Base-by-base conservation (phyloP, 2,329 filamentous ascomycete species). In the Neofusicoccum parvum region DNA sequence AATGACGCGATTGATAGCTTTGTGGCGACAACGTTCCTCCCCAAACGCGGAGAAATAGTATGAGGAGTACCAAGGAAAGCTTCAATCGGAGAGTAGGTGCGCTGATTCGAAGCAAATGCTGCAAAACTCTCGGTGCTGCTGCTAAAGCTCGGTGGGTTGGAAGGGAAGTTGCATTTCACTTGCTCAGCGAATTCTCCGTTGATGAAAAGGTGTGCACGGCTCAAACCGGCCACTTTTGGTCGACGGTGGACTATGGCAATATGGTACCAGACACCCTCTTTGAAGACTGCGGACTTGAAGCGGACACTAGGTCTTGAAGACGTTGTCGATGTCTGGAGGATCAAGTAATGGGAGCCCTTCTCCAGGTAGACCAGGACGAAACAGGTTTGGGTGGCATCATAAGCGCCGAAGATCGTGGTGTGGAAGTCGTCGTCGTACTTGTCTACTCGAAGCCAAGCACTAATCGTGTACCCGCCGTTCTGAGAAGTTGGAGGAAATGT, bases 101-200 rank as follows among this genome's bases (percentile, higher is more conserved):
- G 79, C 67, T 70, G 67, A 75, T 75, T 65, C 23, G 80, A 89
- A 27, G 87, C 86, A 70, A 92, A 88, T 0, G 89, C 90, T 10
- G 88, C 86, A 73, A 91, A 91, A 73, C 88, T 90, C 66, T 91
- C 88, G 43, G 87, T 86, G 70, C 84, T 87, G 11, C 80, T 81
- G 67, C 86, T 86, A 49, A 87, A 84, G 32, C 87, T 80, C 1
- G 90, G 88, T 14, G 94, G 92, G 54, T 85, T 80, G n/a, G 87
- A 85, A 2, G 95, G 95, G 73, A 97, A 99, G 62, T 91, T 88
- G 66, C 93, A 93, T 74, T 94, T 94, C 69, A 95, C 85, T 74
- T 97, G 92, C 78, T 99, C 95, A 32, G 91, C 89, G 78, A 97
- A 97, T 74, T 97, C 92, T 62, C 95, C 95, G 76, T 99, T 88